Base-by-base conservation (phyloP, 1,139 yeast genomes). In the Pneumocystis jirovecii region DNA sequence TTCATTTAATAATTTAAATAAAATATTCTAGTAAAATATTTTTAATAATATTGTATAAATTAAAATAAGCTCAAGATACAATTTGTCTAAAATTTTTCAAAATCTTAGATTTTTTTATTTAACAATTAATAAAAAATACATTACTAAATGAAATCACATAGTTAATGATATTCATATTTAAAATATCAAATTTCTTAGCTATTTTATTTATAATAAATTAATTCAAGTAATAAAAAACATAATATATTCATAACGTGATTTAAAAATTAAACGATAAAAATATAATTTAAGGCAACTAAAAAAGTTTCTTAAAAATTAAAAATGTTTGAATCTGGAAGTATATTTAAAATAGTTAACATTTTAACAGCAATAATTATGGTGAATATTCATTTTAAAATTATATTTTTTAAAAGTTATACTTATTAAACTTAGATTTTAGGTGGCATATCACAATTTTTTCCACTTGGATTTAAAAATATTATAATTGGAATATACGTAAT, bases 341-440 rank as follows among this genome's bases (percentile, higher is more conserved):
- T 80, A 25, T 87, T 87, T 77, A 85, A 82, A 70, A 77, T 81
- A 56, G 81, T 83, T 71, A 87, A 88, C 72, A 73, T 88, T 65
- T 75, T 79, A 1, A 86, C 86, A 37, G 89, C 88, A 2, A 79
- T 79, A 0, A 74, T 86, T 62, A 69, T 77, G 81, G 83, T 79
- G 12, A 25, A 10, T 31, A 21, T 50, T 25, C 3, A 15, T 15
- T 50, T 25, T 50, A 10, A 7, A 44, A 17, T 40, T 12, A 50
- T 15, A 19, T 50, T 50, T 8, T 25, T 50, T 25, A 25, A 17
- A 50, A 50, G 4, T 45, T 21, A 45, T 45, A 21, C 34, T 45
- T 50, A 50, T 3, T 50, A 25, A 50, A 15, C 25, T 25, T 50
- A 50, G 57, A 50, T 50, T 69, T 68, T 79, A 73, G 78, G 81